phyloP scores from a whole-genome alignment of 2,329 filamentous ascomycete species.

The Corniculantispora saksenae region DNA sequence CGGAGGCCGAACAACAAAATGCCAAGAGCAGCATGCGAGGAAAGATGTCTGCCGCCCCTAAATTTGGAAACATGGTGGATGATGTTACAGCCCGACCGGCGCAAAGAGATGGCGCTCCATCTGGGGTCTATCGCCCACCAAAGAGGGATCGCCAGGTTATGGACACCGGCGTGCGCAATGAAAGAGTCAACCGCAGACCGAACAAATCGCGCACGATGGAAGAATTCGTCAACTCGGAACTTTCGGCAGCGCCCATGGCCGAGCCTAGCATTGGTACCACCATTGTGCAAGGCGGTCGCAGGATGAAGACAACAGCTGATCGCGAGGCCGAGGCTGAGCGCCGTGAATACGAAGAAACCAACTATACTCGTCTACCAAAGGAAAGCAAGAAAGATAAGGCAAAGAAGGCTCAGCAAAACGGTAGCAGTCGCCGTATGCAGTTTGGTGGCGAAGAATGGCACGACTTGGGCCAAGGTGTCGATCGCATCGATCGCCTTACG shows the following conservation, averaged over 20 bases:
- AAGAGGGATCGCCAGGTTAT: constrained; percentile 85
- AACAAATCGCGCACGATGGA: constrained; percentile 83
- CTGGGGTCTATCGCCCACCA: constrained; percentile 85
- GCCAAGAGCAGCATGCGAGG: constrained; percentile 25
- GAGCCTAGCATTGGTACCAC: constrained; percentile 91
- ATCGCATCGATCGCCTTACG: constrained; percentile 83
- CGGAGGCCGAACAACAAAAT: constrained; percentile 23
- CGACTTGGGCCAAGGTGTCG: constrained; percentile 78
- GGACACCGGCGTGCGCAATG: constrained; percentile 61
- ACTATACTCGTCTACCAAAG: constrained; percentile 84
- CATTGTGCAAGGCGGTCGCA: constrained; percentile 76
- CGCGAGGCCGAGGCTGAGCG: constrained; percentile 77
- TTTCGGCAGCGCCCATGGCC: constrained; percentile 77
- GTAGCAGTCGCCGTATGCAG: constrained; percentile 59
- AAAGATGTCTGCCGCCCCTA: constrained; percentile 34
- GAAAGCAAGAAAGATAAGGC: constrained; percentile 83
- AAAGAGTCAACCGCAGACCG: constrained; percentile 61
- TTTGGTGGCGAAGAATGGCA: constrained; percentile 93
- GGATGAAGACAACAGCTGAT: constrained; percentile 75
- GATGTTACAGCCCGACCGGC: constrained; percentile 32
- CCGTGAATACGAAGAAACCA: constrained; percentile 84
- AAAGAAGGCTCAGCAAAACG: constrained; percentile 59
- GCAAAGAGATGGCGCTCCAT: constrained; percentile 38
- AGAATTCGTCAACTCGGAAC: constrained; percentile 84
- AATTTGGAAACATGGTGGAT: constrained; percentile 34